These are phyloP conservation scores for Mycena indigotica DNA, from an alignment of 768 basidiomycete genomes.

Conservation along the genomic window DNA sequence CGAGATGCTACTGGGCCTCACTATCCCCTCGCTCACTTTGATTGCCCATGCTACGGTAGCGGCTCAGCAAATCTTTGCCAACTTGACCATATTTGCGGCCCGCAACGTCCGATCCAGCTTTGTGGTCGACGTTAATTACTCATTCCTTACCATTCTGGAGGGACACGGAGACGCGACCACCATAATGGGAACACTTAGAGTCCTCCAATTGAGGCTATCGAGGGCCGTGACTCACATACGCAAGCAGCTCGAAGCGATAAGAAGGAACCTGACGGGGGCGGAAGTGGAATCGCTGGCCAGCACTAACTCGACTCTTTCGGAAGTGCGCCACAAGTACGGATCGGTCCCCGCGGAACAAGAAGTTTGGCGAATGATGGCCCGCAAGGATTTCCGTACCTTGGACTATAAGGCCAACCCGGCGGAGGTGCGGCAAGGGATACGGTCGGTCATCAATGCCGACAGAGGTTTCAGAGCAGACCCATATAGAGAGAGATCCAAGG, in stretches of 20 bases:
- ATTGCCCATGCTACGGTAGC: background rate
- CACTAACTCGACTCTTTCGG: background rate
- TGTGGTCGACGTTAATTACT: background rate
- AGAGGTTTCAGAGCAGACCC: background rate
- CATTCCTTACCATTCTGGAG: background rate
- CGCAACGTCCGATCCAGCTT: background rate
- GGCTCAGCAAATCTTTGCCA: background rate
- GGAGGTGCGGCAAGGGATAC: background rate
- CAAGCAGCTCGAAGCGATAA: background rate
- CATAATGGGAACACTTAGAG: background rate
- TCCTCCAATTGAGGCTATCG: background rate
- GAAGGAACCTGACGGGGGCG: background rate
- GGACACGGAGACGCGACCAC: background rate
- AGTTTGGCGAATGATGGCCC: background rate
- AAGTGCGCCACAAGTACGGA: background rate
- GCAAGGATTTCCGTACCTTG: background rate
- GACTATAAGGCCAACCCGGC: background rate
- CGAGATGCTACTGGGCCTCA: background rate
- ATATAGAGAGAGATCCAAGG: background rate
- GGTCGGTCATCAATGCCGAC: background rate
- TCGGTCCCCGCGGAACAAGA: background rate
- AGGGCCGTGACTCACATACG: background rate
- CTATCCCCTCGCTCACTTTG: background rate
- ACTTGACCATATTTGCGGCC: background rate
- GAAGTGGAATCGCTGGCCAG: background rate